Evolutionary conservation across 352 stramenopile species (phyloP), one percentile per base, ranked within the genome.

Genomic region (Thalassiosira hispida): DNA sequence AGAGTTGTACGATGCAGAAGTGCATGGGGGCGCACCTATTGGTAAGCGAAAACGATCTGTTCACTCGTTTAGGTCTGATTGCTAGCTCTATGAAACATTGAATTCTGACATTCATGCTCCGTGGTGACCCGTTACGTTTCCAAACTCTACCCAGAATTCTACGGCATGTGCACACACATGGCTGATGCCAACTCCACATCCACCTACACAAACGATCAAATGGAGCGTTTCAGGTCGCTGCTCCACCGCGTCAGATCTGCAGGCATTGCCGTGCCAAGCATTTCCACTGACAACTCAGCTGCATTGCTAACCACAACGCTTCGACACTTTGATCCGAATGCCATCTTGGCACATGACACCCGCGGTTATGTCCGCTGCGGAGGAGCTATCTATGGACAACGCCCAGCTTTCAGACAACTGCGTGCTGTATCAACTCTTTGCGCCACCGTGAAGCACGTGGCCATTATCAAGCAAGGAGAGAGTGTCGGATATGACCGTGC

Each of bases 151-250:
- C 51, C 53, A 70, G 66, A 89, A 53, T 92, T 92, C 59, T 89
- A 79, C 52, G 86, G 86, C 11, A 86, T 92, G 77, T 87, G 83
- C 51, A 92, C 86, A 2, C 86, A 92, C 66, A 92, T 92, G 86
- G 86, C 86, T n/a, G 86, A 92, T 35, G 86, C 86, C 12, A 79
- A 59, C 18, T 69, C 75, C 16, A 81, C 68, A 42, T 88, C 76
- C 14, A 77, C 42, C 1, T 91, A 87, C 71, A 89, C 83, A 5
- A 22, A 88, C 23, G 71, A 76, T 31, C 86, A 92, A 77, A 87
- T 92, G 38, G 53, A 76, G 3, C 55, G 72, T 33, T 92, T 92
- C 59, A 79, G 73, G n/a, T 73, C 42, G 8, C 62, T 92, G 8
- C 62, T 92, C 14, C 71, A 86, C 22, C 59, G 76, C 22, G 81